Evolutionary conservation across 805 yeast genomes (phyloP), one percentile per base, ranked within the genome.

Genomic region (Pichia phayaonensis): DNA sequence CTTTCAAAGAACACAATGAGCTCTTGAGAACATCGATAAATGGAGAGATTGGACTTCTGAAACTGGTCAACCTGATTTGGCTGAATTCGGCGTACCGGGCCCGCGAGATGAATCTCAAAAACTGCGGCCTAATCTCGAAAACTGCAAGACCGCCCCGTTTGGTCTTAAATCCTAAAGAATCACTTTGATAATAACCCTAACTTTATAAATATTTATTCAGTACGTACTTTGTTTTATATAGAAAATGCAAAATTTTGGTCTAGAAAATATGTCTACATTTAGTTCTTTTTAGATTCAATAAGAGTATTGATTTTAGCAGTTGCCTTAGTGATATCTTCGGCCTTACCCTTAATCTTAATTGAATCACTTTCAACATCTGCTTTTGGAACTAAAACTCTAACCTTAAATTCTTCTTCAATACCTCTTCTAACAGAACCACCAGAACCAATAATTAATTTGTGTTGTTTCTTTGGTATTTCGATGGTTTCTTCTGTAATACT

Each of bases 361-460:
- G 64, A 65, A 22, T 79, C 79, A 8, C 80, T 72, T 34, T 71
- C 68, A 48, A 72, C 75, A 52, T 73, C 76, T 40, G 75, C 68
- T 61, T 75, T 76, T 56, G 97, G 97, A 61, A 92, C 77, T 44
- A 72, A 73, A 49, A 92, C 66, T 26, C 66, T 63, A 45, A 87
- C 90, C 15, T 73, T 72, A 65, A 76, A 86, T 60, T 84, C 87
- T 16, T 77, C 72, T 70, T 89, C 92, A 55, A 89, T 66, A 12
- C 78, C 72, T 58, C 84, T 84, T 68, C 92, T 87, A 52, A 77
- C 76, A 13, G 80, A 61, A 42, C 98, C 97, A 51, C 81, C 81
- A 39, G 89, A 81, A 40, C 98, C 98, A 65, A 92, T 80, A 47
- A 92, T 62, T 11, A 80, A 74, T 59, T 88, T 79, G 60, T 87